phyloP scores from a whole-genome alignment of 345 rosid species.

The Noccaea caerulescens region DNA sequence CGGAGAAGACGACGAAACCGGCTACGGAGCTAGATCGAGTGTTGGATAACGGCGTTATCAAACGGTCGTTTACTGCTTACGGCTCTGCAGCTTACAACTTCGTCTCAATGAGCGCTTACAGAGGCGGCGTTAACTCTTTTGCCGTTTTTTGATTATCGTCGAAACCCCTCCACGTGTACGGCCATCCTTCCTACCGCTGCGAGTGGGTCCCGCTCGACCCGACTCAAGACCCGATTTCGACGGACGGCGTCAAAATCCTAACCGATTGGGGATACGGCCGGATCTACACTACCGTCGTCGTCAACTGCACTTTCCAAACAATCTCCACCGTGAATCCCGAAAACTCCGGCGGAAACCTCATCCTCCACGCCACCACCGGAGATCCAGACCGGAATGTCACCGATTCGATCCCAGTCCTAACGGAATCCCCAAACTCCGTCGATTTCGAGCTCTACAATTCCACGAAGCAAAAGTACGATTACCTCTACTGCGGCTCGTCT shows the following conservation, averaged over 20 bases:
- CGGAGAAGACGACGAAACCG: not conserved
- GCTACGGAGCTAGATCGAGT: slow-evolving; percentile 47
- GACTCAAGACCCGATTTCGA: slow-evolving; percentile 32
- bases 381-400: slow-evolving; percentile 60
- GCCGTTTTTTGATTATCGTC: slow-evolving; percentile 82
- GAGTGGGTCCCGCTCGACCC: slow-evolving; percentile 60
- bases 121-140: slow-evolving; percentile 74
- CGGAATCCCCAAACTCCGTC: slow-evolving; percentile 54
- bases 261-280: slow-evolving; percentile 98
- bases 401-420: slow-evolving; percentile 59
- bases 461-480: slow-evolving; percentile 65
- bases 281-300: slow-evolving; percentile 80
- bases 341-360: slow-evolving; percentile 72
- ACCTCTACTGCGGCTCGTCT: slow-evolving; percentile 84
- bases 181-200: slow-evolving; percentile 70
- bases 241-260: slow-evolving; percentile 57
- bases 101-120: slow-evolving; percentile 75
- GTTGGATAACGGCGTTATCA: slow-evolving; percentile 53
- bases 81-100: slow-evolving; percentile 87
- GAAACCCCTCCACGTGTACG: slow-evolving; percentile 77
- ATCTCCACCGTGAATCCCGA: slow-evolving; percentile 49
- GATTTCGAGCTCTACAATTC: slow-evolving; percentile 47
- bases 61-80: slow-evolving; percentile 64
- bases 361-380: slow-evolving; percentile 72
- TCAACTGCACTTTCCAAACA: slow-evolving; percentile 75